phyloP scores from a whole-genome alignment of 2,329 filamentous ascomycete species.

The Gnomoniopsis smithogilvyi region DNA sequence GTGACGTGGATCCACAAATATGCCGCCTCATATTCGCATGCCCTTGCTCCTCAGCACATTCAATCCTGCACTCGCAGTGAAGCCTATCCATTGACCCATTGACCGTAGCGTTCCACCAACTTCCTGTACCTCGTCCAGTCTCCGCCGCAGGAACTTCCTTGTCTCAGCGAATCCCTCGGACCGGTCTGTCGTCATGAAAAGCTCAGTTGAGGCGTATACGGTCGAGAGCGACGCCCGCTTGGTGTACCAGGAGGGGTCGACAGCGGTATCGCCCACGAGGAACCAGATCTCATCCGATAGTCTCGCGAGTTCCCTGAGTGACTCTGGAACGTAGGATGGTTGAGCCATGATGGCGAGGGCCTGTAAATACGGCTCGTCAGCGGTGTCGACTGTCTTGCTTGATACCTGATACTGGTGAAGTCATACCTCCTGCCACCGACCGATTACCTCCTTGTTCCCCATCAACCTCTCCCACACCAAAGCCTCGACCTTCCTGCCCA shows the following conservation, averaged over 20 bases:
- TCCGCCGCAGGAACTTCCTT: constrained; percentile 71
- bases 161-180: constrained; percentile 74
- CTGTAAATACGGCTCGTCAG: constrained; percentile 37
- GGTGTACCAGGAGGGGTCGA: constrained; percentile 86
- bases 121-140: constrained; percentile 66
- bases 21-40: constrained; percentile 59
- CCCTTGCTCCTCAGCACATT: constrained; percentile 89
- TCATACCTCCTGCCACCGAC: constrained; percentile 82
- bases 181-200: constrained; percentile 91
- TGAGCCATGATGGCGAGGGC: constrained; percentile 90
- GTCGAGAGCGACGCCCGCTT: constrained; percentile 55
- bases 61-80: constrained; percentile 71
- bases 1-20: too few species aligned
- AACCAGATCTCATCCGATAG: constrained; percentile 93
- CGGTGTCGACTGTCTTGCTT: background rate
- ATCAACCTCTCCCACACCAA: constrained; percentile 75
- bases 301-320: constrained; percentile 72
- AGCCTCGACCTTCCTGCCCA: constrained; percentile 63
- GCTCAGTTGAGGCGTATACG: constrained; percentile 70
- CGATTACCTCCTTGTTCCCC: constrained; percentile 69
- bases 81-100: constrained; percentile 75
- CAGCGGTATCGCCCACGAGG: constrained; percentile 74
- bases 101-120: constrained; percentile 61
- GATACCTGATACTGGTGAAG: background rate
- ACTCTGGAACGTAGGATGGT: constrained; percentile 70